Conservation (phyloP, 1,284 basidiomycete genomes). For the Pholiota adiposa region DNA sequence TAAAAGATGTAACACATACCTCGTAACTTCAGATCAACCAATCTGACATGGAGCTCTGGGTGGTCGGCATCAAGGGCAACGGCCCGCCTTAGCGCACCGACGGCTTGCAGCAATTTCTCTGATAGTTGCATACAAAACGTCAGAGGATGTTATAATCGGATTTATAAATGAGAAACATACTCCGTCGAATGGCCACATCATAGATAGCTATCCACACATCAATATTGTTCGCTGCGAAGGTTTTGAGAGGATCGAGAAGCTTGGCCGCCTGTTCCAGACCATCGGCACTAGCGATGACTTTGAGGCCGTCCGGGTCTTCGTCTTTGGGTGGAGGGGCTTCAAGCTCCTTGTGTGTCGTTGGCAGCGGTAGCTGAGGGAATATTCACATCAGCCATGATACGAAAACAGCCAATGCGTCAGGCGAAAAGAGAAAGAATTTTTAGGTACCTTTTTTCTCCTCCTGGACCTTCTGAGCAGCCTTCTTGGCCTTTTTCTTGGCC, state of each 20-base stretch:
- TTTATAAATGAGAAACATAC: conserved; percentile 49
- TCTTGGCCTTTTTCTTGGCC: conserved; percentile 90
- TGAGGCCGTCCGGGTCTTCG: conserved; percentile 83
- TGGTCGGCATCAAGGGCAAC: conserved; percentile 58
- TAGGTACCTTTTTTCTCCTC: conserved; percentile 65
- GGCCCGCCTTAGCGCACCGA: conserved; percentile 70
- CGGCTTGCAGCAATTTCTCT: conserved; percentile 86
- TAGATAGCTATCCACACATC: conserved; percentile 80
- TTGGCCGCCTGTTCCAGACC: conserved; percentile 82
- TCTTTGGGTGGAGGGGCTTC: conserved; percentile 67
- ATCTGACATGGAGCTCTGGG: conserved; percentile 73
- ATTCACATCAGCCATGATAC: conserved; percentile 24
- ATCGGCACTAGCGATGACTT: conserved; percentile 66
- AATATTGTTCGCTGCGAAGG: conserved; percentile 54
- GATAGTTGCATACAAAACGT: neutral
- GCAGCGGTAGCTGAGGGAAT: conserved; percentile 32
- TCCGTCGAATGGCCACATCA: conserved; percentile 81
- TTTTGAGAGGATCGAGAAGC: conserved; percentile 71
- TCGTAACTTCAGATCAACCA: conserved; percentile 65
- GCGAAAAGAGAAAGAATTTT: neutral
- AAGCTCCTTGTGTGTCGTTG: conserved; percentile 77
- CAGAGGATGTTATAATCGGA: neutral
- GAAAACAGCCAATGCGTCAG: neutral
- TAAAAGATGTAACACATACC: conserved; percentile 41
- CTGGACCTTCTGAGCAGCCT: conserved; percentile 73